phyloP scores from a whole-genome alignment of 495 filamentous ascomycete genomes.

The Penicillium paradoxum region DNA sequence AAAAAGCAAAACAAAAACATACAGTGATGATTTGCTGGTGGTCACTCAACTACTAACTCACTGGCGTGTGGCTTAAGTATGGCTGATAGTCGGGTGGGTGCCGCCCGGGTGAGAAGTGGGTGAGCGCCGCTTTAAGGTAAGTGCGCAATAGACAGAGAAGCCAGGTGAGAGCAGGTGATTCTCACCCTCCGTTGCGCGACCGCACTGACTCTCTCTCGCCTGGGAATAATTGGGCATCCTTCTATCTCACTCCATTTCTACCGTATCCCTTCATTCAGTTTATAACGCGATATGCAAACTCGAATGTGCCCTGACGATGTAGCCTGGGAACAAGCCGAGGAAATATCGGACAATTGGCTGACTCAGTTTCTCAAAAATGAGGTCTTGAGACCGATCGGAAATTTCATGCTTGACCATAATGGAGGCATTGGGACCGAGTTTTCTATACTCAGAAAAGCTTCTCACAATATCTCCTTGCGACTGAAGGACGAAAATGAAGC shows the following conservation, averaged over 20 bases:
- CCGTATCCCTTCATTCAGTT: too few species aligned
- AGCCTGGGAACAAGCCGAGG: constrained; percentile 16
- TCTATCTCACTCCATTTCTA: too few species aligned
- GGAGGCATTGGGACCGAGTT: background rate
- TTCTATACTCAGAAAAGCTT: constrained; percentile 8
- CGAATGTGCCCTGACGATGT: too few species aligned
- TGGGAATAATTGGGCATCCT: too few species aligned
- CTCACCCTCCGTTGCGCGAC: background rate
- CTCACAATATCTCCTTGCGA: constrained; percentile 12
- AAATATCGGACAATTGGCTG: constrained; percentile 15
- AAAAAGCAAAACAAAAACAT: background rate
- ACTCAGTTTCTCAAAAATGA: constrained; percentile 9
- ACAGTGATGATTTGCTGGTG: background rate
- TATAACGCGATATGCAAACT: too few species aligned
- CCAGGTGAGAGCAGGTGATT: background rate
- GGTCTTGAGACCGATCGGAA: constrained; percentile 3
- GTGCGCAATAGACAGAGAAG: background rate
- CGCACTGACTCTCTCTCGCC: too few species aligned
- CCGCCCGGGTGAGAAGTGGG: too few species aligned
- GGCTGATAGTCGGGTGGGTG: background rate
- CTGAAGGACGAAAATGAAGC: constrained; percentile 8
- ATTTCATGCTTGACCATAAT: constrained; percentile 10
- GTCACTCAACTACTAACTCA: background rate
- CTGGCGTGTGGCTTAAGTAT: background rate
- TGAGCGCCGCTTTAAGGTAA: background rate